These are phyloP conservation scores for Emmonsiellopsis sp. DNA, from an alignment of 2,329 filamentous ascomycete genomes.

Conservation along the genomic window DNA sequence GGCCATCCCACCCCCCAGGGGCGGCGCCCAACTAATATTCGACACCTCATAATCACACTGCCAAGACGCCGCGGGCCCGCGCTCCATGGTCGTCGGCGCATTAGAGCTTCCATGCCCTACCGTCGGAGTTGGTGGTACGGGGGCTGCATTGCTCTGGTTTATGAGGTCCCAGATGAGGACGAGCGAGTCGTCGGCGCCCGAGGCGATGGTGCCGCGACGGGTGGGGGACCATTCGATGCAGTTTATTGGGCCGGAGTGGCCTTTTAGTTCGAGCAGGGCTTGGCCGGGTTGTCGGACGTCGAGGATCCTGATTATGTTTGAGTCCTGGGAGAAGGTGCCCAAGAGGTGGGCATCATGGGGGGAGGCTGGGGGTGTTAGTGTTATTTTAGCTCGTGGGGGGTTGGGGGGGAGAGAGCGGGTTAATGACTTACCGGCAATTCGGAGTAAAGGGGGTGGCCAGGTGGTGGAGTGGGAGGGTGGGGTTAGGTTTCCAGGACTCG, in stretches of 20 bases:
- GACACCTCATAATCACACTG: slow-evolving; percentile 38
- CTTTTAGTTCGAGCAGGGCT: slow-evolving; percentile 83
- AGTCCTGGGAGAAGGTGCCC: slow-evolving; percentile 94
- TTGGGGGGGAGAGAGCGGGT: background rate
- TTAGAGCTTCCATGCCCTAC: slow-evolving; percentile 2
- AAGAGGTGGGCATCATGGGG: slow-evolving; percentile 92
- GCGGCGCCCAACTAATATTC: slow-evolving; percentile 39
- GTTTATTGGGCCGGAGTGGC: slow-evolving; percentile 76
- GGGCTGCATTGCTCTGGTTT: slow-evolving; percentile 49
- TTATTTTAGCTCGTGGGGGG: background rate
- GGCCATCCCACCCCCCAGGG: slow-evolving; percentile 26
- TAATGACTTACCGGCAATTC: slow-evolving; percentile 31
- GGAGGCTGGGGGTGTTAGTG: slow-evolving; percentile 48
- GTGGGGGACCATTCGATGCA: slow-evolving; percentile 93
- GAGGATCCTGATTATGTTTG: slow-evolving; percentile 82
- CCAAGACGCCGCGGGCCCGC: slow-evolving; percentile 37
- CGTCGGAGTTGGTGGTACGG: slow-evolving; percentile 30
- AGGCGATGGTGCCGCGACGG: slow-evolving; percentile 78
- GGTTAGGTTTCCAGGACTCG: slow-evolving; percentile 49
- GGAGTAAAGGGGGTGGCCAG: slow-evolving; percentile 50
- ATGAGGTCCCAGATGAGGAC: slow-evolving; percentile 92
- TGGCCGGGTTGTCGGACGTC: slow-evolving; percentile 95
- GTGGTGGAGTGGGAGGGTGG: slow-evolving; percentile 41
- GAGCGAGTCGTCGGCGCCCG: slow-evolving; percentile 82
- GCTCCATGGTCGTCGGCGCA: slow-evolving; percentile 26